phyloP scores from a whole-genome alignment of 2,329 filamentous ascomycete genomes.

The Diplodia seriata region DNA sequence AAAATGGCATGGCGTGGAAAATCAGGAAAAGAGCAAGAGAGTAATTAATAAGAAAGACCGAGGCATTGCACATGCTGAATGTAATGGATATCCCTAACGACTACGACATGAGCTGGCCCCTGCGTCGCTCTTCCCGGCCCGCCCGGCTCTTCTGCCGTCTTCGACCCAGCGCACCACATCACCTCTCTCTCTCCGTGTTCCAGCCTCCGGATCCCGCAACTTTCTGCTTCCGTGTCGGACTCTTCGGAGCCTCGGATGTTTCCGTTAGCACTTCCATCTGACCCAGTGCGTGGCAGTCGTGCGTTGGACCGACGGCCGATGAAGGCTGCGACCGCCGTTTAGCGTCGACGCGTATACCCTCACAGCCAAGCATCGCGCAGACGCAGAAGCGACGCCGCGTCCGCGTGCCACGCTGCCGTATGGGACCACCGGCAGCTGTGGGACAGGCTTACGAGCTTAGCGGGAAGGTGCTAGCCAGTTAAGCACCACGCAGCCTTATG shows the following conservation, averaged over 20 bases:
- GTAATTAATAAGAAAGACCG: not conserved
- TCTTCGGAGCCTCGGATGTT: constrained; percentile 12
- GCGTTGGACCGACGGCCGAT: not conserved
- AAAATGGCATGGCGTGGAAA: not conserved
- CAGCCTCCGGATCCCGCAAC: constrained; percentile 13
- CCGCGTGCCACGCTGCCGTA: constrained; percentile 6
- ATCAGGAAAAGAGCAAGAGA: not conserved
- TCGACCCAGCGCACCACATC: not conserved
- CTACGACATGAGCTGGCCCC: constrained; percentile 3
- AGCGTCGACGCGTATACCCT: not conserved
- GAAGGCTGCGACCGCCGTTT: not conserved
- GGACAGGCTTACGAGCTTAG: not conserved
- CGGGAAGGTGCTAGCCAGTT: not conserved
- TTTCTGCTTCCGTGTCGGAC: not conserved
- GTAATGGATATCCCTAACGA: too few relatives aligned
- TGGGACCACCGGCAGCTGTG: not conserved
- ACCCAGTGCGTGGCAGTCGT: constrained; percentile 4
- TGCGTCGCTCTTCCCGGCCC: constrained; percentile 13
- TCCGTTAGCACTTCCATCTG: not conserved
- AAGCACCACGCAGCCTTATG: constrained; percentile 14
- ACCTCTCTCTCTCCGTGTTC: not conserved
- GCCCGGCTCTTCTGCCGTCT: constrained; percentile 14
- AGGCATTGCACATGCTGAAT: not conserved
- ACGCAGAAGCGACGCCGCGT: not conserved
- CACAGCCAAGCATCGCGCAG: constrained; percentile 1